phyloP scores from a whole-genome alignment of 192 early-diverging fungal genomes.

The Podila epigama region DNA sequence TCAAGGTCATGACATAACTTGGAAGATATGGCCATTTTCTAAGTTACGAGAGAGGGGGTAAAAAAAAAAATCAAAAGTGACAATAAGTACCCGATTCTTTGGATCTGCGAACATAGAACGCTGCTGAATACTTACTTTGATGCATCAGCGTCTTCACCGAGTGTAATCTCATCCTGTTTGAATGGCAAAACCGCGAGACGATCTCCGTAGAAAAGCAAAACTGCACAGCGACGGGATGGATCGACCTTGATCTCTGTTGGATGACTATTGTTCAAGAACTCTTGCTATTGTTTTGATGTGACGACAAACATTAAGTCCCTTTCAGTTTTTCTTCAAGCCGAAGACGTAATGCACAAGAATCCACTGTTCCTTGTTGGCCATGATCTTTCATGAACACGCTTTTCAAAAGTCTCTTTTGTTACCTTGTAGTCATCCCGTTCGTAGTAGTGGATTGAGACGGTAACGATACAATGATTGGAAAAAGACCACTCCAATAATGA shows the following conservation, averaged over 20 bases:
- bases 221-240: constrained; percentile 88
- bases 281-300: constrained; percentile 54
- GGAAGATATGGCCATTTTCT: constrained; percentile 68
- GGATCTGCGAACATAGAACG: too few species aligned
- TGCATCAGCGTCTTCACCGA: constrained; percentile 64
- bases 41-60: not conserved
- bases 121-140: constrained; percentile 53
- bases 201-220: constrained; percentile 88
- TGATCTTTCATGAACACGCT: not conserved
- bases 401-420: not conserved
- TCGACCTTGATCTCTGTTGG: constrained; percentile 77
- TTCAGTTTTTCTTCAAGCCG: not conserved
- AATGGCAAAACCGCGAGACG: constrained; percentile 92
- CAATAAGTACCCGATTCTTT: too few species aligned
- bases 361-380: not conserved
- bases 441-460: constrained; percentile 97
- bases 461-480: constrained; percentile 76
- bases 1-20: constrained; percentile 79
- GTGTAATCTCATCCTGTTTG: constrained; percentile 65
- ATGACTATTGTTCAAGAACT: constrained; percentile 68
- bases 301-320: not conserved
- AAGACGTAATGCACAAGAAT: not conserved
- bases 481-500: constrained; percentile 87
- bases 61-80: too few species aligned
- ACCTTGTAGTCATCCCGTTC: constrained; percentile 91